Base-by-base conservation (phyloP, 2,329 filamentous ascomycete species). In the Waltergamsia citrina region DNA sequence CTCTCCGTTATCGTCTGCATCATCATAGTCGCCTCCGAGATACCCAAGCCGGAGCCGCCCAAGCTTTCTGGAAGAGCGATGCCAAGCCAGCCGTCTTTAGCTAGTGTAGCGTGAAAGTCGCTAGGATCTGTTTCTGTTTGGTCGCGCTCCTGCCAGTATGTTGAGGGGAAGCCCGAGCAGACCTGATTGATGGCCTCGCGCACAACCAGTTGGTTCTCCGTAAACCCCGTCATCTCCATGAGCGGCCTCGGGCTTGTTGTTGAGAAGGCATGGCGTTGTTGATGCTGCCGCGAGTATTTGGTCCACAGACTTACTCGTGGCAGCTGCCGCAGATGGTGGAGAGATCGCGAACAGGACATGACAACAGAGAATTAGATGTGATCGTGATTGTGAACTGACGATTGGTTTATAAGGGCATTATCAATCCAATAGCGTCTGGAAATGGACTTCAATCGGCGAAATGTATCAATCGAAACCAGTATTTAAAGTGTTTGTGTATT, bases 21-120 rank as follows among this genome's bases (percentile, higher is more conserved):
- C 83, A 92, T 90, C 71, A 90, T 83, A 1, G 80, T 85, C 1
- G 85, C 85, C 51, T 92, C 85, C 1, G 81, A 80, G 23, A 93
- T 86, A 7, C 78, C 84, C 7, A 93, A 57, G 0, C 81, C 83
- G 2, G 81, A 71, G 1, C 85, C 85, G 4, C 85, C 85, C 0
- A 86, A 67, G 0, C 72, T 65, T 50, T 87, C 81, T 0, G 84
- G 83, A 4, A 92, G 60, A 0, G 83, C 83, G 43, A 90, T 87
- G 3, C 85, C 85, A 26, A 92, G 70, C 82, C 83, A 92, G 6
- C 85, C 84, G 42, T 78, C 81, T 36, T 74, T 72, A 7, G 85
- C 80, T 7, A 92, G 57, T 0, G 81, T 81, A 1, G 78, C 72
- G 51, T 92, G 84, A 26, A 93, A 78, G 23, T 86, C 82, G 33